These are phyloP conservation scores for Pseudogymnoascus sp. DNA, from an alignment of 2,329 filamentous ascomycete species.

Conservation along the genomic window DNA sequence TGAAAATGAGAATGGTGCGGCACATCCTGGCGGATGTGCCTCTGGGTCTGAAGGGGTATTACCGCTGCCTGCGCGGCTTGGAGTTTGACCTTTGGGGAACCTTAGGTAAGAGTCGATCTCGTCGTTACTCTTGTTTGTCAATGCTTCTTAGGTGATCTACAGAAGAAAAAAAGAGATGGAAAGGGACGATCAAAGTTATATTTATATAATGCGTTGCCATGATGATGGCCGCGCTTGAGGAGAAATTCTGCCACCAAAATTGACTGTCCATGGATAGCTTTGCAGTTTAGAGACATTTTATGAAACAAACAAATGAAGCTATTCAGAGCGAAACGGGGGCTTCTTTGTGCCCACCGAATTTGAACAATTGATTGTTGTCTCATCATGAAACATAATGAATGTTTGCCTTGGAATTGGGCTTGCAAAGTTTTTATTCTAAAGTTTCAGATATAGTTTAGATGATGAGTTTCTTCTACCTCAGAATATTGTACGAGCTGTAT, in stretches of 20 bases:
- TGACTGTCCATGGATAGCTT: background rate
- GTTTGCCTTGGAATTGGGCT: background rate
- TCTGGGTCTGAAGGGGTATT: background rate
- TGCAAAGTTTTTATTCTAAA: background rate
- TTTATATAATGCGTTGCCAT: background rate
- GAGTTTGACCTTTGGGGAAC: background rate
- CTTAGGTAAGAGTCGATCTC: background rate
- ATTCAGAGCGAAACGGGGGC: background rate
- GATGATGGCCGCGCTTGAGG: background rate
- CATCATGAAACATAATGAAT: background rate
- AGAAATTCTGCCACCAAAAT: background rate
- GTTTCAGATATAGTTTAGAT: background rate
- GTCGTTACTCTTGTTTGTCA: background rate
- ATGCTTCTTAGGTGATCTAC: background rate
- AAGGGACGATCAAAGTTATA: background rate
- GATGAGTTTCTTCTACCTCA: background rate
- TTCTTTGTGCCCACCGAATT: background rate
- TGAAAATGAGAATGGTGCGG: background rate
- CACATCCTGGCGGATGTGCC: conserved; percentile 4
- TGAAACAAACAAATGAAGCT: background rate
- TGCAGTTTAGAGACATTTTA: background rate
- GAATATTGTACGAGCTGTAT: background rate
- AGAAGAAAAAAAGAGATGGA: background rate
- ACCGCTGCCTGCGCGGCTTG: background rate
- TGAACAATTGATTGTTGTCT: background rate